Evolutionary conservation across 2,329 filamentous ascomycete species (phyloP), one percentile per base, ranked within the genome.

Genomic region (Scleromitrula shiraiana): DNA sequence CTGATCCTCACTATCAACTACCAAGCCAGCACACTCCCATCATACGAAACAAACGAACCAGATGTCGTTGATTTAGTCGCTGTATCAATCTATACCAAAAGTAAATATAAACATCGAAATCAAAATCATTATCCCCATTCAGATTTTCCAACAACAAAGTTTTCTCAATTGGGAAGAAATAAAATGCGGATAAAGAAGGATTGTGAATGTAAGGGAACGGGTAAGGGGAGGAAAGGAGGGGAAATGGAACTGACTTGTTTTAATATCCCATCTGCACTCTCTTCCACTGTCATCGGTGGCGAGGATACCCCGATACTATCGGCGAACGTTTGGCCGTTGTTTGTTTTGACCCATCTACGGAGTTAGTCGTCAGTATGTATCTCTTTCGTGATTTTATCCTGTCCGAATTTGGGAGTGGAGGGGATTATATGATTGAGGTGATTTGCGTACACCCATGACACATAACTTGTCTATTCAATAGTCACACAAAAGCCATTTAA

Each of bases 241-340:
- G 19, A 12, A 38, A 23, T 7, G 33, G 5, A 1, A 23, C 62
- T 33, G 50, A 30, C 15, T n/a, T n/a, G n/a, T n/a, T n/a, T n/a
- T n/a, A n/a, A n/a, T n/a, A 70, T 58, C 2, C 63, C 64, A 9
- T 55, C 48, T 5, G 64, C 62, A 35, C 62, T 66, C 10, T 67
- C 56, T 7, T 70, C 62, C 7, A 71, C 23, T 6, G 55, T 59
- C 33, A 66, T 53, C 2, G 65, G 62, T 0, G 69, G 67, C 33
- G 63, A 50, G 1, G 58, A 46, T 2, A 68, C 39, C 0, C 67
- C 67, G 8, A 62, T 40, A 0, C 33, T 41, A 39, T 59, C 51
- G 0, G 69, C 67, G 27, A 61, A 66, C 0, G 40, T 46, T 48
- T 67, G 66, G 0, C 70, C 70, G 60, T 70, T 67, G 4, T 66